Evolutionary conservation across 2,329 filamentous ascomycete genomes (phyloP).

Genomic region (Coniochaeta sp.): DNA sequence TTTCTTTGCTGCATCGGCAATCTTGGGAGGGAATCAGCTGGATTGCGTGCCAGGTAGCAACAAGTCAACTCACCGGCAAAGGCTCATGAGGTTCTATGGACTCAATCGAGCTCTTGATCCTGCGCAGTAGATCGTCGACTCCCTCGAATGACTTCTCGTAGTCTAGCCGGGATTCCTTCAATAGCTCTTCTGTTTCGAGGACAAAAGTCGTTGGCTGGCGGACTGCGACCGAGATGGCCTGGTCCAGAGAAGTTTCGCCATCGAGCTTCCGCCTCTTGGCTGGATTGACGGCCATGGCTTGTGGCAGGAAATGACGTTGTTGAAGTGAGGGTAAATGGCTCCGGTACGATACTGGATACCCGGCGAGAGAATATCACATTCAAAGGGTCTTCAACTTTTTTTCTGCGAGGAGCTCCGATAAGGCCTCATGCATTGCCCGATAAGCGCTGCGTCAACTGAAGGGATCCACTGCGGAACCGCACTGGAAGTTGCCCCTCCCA

Average conservation of each 20-base stretch:
- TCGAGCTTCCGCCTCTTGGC: constrained; percentile 24
- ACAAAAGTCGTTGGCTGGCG: constrained; percentile 44
- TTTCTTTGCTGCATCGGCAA: constrained; percentile 58
- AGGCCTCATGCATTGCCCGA: constrained; percentile 5
- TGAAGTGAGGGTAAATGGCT: not conserved
- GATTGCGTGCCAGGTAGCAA: not conserved
- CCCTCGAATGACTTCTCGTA: constrained; percentile 39
- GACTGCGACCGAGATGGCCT: constrained; percentile 20
- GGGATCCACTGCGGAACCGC: not conserved
- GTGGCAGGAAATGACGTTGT: not conserved
- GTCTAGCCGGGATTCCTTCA: constrained; percentile 46
- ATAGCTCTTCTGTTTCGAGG: constrained; percentile 51
- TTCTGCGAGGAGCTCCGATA: constrained; percentile 9
- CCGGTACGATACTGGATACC: not conserved
- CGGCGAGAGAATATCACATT: not conserved
- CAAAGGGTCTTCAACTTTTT: constrained; percentile 3
- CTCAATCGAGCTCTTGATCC: constrained; percentile 46
- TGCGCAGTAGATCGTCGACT: constrained; percentile 41
- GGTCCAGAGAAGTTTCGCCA: constrained; percentile 14
- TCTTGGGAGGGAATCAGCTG: constrained; percentile 34
- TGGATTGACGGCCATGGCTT: constrained; percentile 21
- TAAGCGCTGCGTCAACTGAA: not conserved
- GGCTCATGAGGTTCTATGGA: constrained; percentile 40
- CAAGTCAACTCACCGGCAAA: constrained; percentile 33
- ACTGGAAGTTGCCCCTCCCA: not conserved